Conservation (phyloP, 371 early-diverging fungal genomes). For the Apophysomyces elegans region DNA sequence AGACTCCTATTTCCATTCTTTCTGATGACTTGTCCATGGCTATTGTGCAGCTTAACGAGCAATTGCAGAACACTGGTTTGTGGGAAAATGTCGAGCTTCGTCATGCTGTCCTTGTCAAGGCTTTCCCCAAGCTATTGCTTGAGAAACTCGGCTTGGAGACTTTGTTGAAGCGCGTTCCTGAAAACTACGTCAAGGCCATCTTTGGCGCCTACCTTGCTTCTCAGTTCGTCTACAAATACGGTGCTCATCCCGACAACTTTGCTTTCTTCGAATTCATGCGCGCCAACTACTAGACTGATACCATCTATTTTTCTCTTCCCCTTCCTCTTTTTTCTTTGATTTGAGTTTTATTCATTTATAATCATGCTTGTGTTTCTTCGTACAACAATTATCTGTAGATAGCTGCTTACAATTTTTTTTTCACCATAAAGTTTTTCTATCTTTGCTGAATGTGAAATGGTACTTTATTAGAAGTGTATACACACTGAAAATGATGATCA, state of each 20-base stretch:
- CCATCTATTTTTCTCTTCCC: constrained; percentile 1
- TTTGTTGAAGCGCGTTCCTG: constrained; percentile 88
- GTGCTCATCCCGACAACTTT: constrained; percentile 92
- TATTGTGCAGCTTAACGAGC: constrained; percentile 92
- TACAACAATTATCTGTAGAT: constrained; percentile 8
- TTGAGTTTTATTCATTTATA: constrained; percentile 7
- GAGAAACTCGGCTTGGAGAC: constrained; percentile 91
- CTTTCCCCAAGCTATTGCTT: constrained; percentile 91
- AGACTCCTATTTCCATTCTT: constrained; percentile 81
- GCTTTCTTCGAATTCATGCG: constrained; percentile 98
- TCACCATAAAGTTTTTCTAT: background rate
- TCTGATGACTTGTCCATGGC: constrained; percentile 92
- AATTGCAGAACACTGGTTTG: constrained; percentile 87
- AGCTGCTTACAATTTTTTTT: background rate
- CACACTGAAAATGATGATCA: no score
- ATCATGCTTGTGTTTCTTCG: background rate
- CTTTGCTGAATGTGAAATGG: no score
- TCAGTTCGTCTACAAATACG: constrained; percentile 95
- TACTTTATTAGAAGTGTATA: no score
- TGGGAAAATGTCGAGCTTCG: constrained; percentile 93
- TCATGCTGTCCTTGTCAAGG: constrained; percentile 80
- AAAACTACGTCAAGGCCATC: constrained; percentile 94
- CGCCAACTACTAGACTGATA: constrained; percentile 29
- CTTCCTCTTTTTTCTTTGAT: constrained; percentile 9
- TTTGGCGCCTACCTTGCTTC: constrained; percentile 95